Conservation (phyloP, 805 yeast species). For the Pichia eremophila region DNA sequence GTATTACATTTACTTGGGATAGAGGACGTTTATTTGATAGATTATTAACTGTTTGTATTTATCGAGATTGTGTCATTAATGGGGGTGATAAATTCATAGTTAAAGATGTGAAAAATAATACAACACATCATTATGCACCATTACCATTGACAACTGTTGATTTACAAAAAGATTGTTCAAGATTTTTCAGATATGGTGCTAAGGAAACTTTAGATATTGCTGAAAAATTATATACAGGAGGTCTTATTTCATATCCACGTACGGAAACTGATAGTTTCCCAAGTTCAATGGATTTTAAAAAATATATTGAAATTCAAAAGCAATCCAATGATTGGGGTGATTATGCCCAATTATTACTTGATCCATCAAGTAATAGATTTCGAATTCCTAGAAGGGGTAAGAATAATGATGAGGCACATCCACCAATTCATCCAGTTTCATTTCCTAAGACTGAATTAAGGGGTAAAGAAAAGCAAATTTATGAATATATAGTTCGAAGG, state of each 20-base stretch:
- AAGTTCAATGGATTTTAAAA: conserved; percentile 56
- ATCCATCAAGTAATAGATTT: conserved; percentile 33
- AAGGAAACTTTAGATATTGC: conserved; percentile 71
- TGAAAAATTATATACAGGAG: conserved; percentile 75
- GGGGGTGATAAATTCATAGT: conserved; percentile 41
- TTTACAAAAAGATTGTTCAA: conserved; percentile 78
- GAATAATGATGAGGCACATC: conserved; percentile 93
- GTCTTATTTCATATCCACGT: conserved; percentile 90
- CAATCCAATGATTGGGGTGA: conserved; percentile 56
- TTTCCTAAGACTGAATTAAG: conserved; percentile 20
- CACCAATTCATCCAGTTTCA: conserved; percentile 81
- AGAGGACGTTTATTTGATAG: conserved; percentile 68
- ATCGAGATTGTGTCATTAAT: conserved; percentile 51
- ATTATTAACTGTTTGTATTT: conserved; percentile 50
- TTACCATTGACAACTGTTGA: conserved; percentile 91
- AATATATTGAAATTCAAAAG: conserved; percentile 52
- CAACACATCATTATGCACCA: conserved; percentile 73
- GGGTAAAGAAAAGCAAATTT: conserved; percentile 56
- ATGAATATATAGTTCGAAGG: conserved; percentile 77
- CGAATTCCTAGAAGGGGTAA: conserved; percentile 69
- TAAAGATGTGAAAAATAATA: conserved; percentile 41
- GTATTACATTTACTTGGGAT: conserved; percentile 57
- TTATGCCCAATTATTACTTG: conserved; percentile 45
- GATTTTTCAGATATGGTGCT: conserved; percentile 66
- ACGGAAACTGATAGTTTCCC: conserved; percentile 94